Evolutionary conservation across 2,329 filamentous ascomycete genomes (phyloP), one percentile per base, ranked within the genome.

Genomic region (Aspergillus sojae): DNA sequence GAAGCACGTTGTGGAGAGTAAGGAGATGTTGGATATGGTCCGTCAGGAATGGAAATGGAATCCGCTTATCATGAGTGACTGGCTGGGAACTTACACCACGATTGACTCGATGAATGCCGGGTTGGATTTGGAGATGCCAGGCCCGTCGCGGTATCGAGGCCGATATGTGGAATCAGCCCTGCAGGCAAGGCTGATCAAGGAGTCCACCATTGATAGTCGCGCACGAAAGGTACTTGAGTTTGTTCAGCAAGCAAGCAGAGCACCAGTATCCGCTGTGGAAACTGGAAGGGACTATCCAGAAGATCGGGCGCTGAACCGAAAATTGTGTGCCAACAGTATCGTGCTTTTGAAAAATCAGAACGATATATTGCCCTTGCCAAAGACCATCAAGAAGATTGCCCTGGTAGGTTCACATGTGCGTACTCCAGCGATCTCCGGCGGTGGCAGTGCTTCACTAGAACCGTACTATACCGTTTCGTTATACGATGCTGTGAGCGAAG

Each of bases 341-440:
- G 69, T 71, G 9, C 64, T 71, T 2, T 57, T 71, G 14, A 71
- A 71, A 41, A 71, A 71, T 11, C 58, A 66, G 16, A 56, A 34
- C 5, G 63, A 56, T 11, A 36, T 71, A 26, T 45, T 73, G n/a
- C 71, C 71, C 2, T 48, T 72, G 19, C 60, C 69, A 23, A 68
- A 59, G 21, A 61, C 58, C 1, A n/a, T 59, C 19, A 65, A 61
- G 21, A 61, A 61, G 32, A 67, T 65, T 34, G 65, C 63, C n/a
- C 53, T 79, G 0, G 67, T 79, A 11, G 77, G 77, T 0, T 70
- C 70, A 10, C 75, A 78, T 32, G 70, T 76, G 55, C 78, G 77
- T 63, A 70, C 67, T 26, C 72, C 75, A 9, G 67, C 78, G 9
- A 74, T 75, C 28, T 66, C 74, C 1, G 78, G 77, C 6, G 70